Base-by-base conservation (phyloP, 192 early-diverging fungal genomes). In the Phlyctochytrium planicorne region DNA sequence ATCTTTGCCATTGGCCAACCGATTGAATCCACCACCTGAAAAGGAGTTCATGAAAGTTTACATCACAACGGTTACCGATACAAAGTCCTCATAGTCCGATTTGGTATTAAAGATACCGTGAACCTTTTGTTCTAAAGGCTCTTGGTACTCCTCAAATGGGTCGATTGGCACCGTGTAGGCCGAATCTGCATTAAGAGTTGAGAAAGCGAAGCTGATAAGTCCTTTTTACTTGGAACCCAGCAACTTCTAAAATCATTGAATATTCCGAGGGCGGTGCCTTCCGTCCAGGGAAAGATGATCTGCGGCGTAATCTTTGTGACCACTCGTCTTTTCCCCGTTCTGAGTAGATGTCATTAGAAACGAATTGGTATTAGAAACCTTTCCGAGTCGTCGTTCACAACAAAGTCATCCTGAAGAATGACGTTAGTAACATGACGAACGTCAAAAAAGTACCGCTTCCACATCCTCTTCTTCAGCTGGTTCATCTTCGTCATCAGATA, bases 401-500 rank as follows among this genome's bases (percentile, higher is more conserved):
- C 40, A 47, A 47, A 47, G 40, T 47, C 40, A 14, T 20, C 40
- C 40, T 47, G 40, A 47, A 47, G 20, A 47, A 6, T 14, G 6
- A 14, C 6, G 20, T 14, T 20, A 14, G 6, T 14, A 20, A 47
- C 40, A 47, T 47, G 20, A 47, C 6, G 40, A 20, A 47, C 6
- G 20, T 14, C 40, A 20, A 47, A 47, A 57, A 20, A 57, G 14
- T 27, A 25, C 25, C 6, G 10, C 55, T 4, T 25, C 25, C 14
- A 6, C 12, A 29, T 57, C 55, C 20, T 57, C 55, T 57, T 77
- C 82, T n/a, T 82, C 88, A 30, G 89, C 87, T 1, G 40, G 40
- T 20, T 91, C 89, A 2, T 91, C 91, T 31, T 93, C 93, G 67
- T 88, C 87, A 3, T 90, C 91, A 72, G 86, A 90, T 47, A 78